Evolutionary conservation across 768 basidiomycete genomes (phyloP), one percentile per base, ranked within the genome.

Genomic region (Hygrophoropsis aurantiaca): DNA sequence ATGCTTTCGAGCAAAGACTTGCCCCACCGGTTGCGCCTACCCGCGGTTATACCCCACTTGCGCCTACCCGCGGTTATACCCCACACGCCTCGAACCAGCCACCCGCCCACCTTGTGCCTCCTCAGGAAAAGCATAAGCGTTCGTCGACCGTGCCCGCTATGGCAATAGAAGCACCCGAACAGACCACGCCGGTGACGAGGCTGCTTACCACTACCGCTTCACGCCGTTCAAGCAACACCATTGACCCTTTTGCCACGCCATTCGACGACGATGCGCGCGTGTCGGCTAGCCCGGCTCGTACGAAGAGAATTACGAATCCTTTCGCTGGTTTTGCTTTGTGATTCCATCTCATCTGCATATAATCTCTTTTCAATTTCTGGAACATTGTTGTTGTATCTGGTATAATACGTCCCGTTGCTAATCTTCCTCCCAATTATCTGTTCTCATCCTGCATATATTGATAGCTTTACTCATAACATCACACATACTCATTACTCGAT

Each of bases 231-330:
- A 47, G 50, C 41, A 56, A 49, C 11, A 24, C 50, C 38, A 51
- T 58, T 38, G 62, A 80, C 58, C 87, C 87, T 43, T 90, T 90
- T 58, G 76, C 79, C 47, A 88, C 87, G 42, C 87, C 88, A 7
- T 90, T 90, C 64, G 88, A 90, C 62, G 87, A 88, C 58, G 85
- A 87, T 59, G 73, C 78, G 47, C 57, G 57, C 26, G 62, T 71
- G 27, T 58, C 54, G 40, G 55, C 53, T 44, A 53, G 53, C 30
- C 58, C 67, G 11, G 46, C 52, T 3, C 61, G 57, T 54, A 58
- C 65, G 50, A 77, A 74, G 69, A 77, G 75, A 55, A 69, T 71
- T 51, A 75, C 75, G 46, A 82, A 84, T 62, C 80, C 82, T 2
- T 82, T 82, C 51, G 42, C 58, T 6, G 65, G 59, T 11, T 40